Evolutionary conservation across 108 stramenopile species (phyloP).

Genomic region (Stephanodiscus triporus): DNA sequence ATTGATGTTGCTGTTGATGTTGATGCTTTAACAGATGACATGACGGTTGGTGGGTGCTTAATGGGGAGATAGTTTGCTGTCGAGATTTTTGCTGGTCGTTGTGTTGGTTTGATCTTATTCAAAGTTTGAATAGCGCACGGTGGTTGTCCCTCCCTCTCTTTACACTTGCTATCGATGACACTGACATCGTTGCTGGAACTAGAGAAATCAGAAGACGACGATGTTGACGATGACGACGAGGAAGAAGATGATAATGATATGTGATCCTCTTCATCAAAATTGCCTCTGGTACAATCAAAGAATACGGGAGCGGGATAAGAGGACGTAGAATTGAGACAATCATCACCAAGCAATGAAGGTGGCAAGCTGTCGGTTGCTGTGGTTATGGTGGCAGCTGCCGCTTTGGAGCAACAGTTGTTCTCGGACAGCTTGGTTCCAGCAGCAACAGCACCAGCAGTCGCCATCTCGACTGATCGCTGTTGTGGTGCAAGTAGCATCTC

Average conservation of each 20-base stretch:
- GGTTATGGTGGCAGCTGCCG: neutral
- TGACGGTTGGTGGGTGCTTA: constrained; percentile 3
- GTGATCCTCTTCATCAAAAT: constrained; percentile 1
- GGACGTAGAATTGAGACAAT: neutral
- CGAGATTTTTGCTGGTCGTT: neutral
- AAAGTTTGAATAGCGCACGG: neutral
- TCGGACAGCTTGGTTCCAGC: neutral
- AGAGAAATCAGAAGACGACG: constrained; percentile 8
- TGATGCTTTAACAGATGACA: constrained; percentile 9
- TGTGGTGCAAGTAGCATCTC: neutral
- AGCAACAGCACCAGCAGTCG: neutral
- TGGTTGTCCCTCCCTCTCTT: neutral
- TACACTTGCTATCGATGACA: neutral
- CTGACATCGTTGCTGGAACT: neutral
- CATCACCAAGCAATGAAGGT: neutral
- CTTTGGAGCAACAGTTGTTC: neutral
- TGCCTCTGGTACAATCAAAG: neutral
- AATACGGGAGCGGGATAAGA: neutral
- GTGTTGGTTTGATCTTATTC: neutral
- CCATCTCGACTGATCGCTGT: neutral
- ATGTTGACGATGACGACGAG: constrained; percentile 5
- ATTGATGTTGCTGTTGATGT: constrained; percentile 18
- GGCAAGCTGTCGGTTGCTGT: neutral
- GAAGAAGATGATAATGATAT: constrained; percentile 4
- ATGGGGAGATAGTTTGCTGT: neutral